Base-by-base conservation (phyloP, 2,329 filamentous ascomycete genomes). In the Didymella exigua region DNA sequence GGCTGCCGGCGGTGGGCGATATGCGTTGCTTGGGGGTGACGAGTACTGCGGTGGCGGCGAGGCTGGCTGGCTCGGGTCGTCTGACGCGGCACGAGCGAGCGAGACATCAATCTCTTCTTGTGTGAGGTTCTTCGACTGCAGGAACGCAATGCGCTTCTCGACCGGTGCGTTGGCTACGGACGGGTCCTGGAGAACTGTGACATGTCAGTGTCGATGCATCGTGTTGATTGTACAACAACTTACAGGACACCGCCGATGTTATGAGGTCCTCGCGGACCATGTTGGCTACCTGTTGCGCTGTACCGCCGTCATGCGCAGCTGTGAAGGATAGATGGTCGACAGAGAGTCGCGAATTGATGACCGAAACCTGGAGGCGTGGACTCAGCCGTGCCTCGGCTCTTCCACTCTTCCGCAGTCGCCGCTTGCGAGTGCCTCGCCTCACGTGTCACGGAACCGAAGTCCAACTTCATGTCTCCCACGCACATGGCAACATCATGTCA, bases 101-200 rank as follows among this genome's bases (percentile, higher is more conserved):
- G 96, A 90, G 31, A 86, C 82, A 71, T 95, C 90, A 69, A 99
- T 89, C 78, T 99, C 96, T 77, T 98, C 93, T 75, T 95, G 90
- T 0, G 93, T 98, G 49, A 99, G 84, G 76, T 99, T 98, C 79
- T 99, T 99, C 7, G 93, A 96, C 75, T 93, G 90, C 18, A 99
- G 83, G 67, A 99, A 99, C 8, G 92, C 89, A 56, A 98, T 85
- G 62, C 91, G 88, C 77, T 95, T 97, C 71, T 98, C 95, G 59
- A 96, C 79, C n/a, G 95, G 89, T 5, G 95, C 93, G 9, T 87
- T 86, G 31, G 91, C 86, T 65, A 99, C 93, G 46, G 89, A 96
- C 10, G 95, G 93, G 75, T 99, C 95, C 78, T 96, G 91, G 57
- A 99, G 86, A 77, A 99, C 91, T 93, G 70, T 56, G 29, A n/a